Percentiles rank a stretch among this genome's conserved stretches.
Evolutionary conservation across 192 early-diverging fungal genomes (phyloP).

Genomic region (Spizellomyces punctatus): DNA sequence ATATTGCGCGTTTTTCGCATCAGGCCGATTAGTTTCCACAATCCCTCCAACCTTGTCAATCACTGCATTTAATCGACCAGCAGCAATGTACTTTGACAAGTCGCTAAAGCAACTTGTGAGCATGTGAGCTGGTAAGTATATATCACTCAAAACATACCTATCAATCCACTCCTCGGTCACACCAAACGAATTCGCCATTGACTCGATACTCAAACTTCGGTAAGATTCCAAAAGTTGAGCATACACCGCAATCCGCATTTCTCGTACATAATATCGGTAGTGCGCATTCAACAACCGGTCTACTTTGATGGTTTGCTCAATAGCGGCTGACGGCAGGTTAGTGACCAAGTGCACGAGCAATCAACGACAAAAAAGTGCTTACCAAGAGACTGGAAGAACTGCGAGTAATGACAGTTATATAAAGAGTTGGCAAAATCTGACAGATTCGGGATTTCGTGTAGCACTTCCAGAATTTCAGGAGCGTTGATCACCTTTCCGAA

Average conservation of each 20-base stretch:
- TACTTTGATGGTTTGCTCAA: slow-evolving; percentile 78
- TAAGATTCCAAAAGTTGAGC: slow-evolving; percentile 96
- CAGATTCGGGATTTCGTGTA: slow-evolving; percentile 85
- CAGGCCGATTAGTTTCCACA: slow-evolving; percentile 96
- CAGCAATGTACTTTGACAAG: slow-evolving; percentile 91
- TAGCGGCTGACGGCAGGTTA: slow-evolving; percentile 52
- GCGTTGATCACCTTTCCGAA: slow-evolving; percentile 77
- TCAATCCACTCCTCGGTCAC: slow-evolving; percentile 96
- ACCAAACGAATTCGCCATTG: slow-evolving; percentile 96
- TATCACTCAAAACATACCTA: slow-evolving; percentile 51
- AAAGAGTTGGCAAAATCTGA: slow-evolving; percentile 82
- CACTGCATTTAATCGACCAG: slow-evolving; percentile 94
- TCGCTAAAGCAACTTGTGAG: slow-evolving; percentile 58
- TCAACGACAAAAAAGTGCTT: background rate
- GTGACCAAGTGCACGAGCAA: slow-evolving; percentile 2
- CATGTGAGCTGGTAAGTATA: background rate
- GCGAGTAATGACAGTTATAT: slow-evolving; percentile 89
- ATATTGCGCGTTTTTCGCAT: slow-evolving; percentile 99
- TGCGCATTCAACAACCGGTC: slow-evolving; percentile 84
- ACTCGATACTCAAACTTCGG: slow-evolving; percentile 88
- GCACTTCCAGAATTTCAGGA: slow-evolving; percentile 95
- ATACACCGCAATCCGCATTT: slow-evolving; percentile 98
- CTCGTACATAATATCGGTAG: slow-evolving; percentile 91
- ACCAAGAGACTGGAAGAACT: slow-evolving; percentile 90
- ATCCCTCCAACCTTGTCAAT: slow-evolving; percentile 99